Conservation (phyloP, 805 yeast species). For the Yarrowia yakushimensis region DNA sequence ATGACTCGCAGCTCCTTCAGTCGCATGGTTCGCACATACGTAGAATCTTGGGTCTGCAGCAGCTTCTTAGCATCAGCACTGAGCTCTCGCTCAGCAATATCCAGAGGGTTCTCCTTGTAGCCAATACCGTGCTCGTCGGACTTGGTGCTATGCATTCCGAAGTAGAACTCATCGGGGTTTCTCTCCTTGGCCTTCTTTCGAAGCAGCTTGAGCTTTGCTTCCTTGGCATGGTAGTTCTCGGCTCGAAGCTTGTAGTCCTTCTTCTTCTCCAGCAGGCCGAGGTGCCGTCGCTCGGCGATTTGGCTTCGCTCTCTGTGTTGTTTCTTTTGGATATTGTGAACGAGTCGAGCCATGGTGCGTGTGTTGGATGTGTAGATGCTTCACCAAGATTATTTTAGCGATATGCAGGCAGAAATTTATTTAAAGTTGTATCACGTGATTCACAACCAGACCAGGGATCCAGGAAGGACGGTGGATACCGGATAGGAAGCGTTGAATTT, state of each 20-base stretch:
- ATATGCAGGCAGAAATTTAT: constrained; percentile 17
- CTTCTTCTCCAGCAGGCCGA: constrained; percentile 91
- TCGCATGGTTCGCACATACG: constrained; percentile 75
- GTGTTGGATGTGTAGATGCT: not conserved
- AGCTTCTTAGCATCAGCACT: constrained; percentile 74
- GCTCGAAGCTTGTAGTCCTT: constrained; percentile 75
- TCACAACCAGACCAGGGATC: too few species aligned
- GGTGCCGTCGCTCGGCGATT: constrained; percentile 63
- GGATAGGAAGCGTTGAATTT: too few species aligned
- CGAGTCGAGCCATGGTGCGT: constrained; percentile 24
- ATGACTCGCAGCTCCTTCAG: constrained; percentile 65
- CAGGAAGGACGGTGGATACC: too few species aligned
- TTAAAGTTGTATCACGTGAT: not conserved
- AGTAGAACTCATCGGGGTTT: constrained; percentile 95
- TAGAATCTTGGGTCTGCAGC: constrained; percentile 85
- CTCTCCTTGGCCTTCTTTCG: constrained; percentile 66
- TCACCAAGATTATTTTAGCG: constrained; percentile 1
- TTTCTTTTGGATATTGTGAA: constrained; percentile 87
- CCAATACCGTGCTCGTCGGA: constrained; percentile 71
- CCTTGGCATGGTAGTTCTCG: constrained; percentile 56
- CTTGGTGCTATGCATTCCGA: constrained; percentile 74
- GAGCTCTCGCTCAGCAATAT: constrained; percentile 45
- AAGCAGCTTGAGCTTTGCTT: constrained; percentile 61
- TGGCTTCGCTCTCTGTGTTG: constrained; percentile 96
- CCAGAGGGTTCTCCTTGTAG: constrained; percentile 52